These are phyloP conservation scores for Mallotus repandus DNA, from an alignment of 441 rosid species.

Conservation along the genomic window DNA sequence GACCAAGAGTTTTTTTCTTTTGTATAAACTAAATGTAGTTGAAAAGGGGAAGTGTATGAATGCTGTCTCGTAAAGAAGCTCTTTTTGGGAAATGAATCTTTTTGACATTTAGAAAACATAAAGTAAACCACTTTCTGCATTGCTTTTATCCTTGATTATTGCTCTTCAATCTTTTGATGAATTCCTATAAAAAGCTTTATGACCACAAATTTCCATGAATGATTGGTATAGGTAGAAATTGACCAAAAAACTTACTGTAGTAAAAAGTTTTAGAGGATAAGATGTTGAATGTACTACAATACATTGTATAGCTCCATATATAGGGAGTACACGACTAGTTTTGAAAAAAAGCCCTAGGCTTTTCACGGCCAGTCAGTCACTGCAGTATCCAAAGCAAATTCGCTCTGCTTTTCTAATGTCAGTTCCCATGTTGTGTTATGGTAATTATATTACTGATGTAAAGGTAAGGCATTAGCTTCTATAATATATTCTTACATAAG, in stretches of 20 bases:
- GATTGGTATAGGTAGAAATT: constrained; percentile 23
- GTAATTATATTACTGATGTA: neutral
- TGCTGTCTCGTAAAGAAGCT: constrained; percentile 32
- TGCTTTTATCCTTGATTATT: constrained; percentile 31
- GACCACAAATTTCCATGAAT: constrained; percentile 31
- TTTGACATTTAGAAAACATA: constrained; percentile 40
- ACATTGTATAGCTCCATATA: neutral
- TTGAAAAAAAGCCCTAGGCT: neutral
- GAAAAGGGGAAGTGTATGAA: constrained; percentile 21
- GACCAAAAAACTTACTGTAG: constrained; percentile 13
- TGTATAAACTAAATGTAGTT: neutral
- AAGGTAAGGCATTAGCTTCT: too few relatives aligned
- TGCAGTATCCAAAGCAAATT: constrained; percentile 15
- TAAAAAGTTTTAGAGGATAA: constrained; percentile 3
- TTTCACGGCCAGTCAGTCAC: neutral
- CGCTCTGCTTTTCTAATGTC: neutral
- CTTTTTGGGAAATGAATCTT: constrained; percentile 49
- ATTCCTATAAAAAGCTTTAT: constrained; percentile 12
- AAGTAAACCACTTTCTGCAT: constrained; percentile 35
- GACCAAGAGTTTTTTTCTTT: neutral
- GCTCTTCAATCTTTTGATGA: constrained; percentile 21
- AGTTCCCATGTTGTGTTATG: neutral
- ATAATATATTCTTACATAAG: too few relatives aligned
- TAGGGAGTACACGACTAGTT: constrained; percentile 2
- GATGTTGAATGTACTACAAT: neutral